These are phyloP conservation scores for Talaromyces wortmannii DNA, from an alignment of 495 filamentous ascomycete genomes.

Conservation along the genomic window DNA sequence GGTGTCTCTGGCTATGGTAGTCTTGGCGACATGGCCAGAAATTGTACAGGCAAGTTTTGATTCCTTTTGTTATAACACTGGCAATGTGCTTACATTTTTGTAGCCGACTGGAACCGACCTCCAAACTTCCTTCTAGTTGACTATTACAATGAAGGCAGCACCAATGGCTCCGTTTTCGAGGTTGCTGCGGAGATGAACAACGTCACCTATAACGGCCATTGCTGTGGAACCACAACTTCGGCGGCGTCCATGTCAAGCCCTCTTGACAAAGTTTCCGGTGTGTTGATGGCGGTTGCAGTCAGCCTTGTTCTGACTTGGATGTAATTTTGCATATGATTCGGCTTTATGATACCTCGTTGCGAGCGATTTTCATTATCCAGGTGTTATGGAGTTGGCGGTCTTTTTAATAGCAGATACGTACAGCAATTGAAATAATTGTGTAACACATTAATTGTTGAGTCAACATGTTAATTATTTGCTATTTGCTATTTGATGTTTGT, in stretches of 20 bases:
- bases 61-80: not conserved
- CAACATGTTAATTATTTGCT: too few relatives aligned
- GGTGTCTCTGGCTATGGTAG: slow-evolving; percentile 55
- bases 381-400: not conserved
- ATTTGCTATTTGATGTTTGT: too few relatives aligned
- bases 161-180: slow-evolving; percentile 81
- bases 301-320: not conserved
- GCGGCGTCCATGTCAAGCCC: slow-evolving; percentile 11
- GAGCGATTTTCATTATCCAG: not conserved
- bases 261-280: not conserved
- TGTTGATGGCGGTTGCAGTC: not conserved
- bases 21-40: slow-evolving; percentile 59
- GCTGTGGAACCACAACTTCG: slow-evolving; percentile 53
- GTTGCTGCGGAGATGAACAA: slow-evolving; percentile 82
- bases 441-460: too few relatives aligned
- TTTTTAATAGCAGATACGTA: not conserved
- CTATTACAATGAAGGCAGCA: slow-evolving; percentile 70
- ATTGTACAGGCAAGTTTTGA: slow-evolving; percentile 54
- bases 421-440: not conserved
- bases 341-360: not conserved
- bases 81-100: slow-evolving; percentile 5
- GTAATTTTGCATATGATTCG: not conserved
- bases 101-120: slow-evolving; percentile 55
- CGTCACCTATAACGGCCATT: slow-evolving; percentile 68
- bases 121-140: slow-evolving; percentile 89